Evolutionary conservation across 345 rosid genomes (phyloP).

Genomic region (Citrus glauca): DNA sequence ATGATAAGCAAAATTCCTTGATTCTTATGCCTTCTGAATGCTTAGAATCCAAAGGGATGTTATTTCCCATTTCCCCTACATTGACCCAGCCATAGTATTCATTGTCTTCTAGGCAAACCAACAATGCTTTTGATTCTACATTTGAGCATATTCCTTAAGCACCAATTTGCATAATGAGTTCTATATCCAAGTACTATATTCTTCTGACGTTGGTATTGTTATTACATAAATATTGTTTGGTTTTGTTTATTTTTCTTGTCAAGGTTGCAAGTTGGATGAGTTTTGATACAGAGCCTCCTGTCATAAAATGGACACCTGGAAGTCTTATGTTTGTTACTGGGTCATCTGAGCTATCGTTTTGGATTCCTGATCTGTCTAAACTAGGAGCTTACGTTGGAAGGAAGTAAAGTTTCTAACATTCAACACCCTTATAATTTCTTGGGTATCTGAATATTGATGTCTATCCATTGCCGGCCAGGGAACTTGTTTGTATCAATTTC

Average conservation of each 20-base stretch:
- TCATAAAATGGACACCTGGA: constrained; percentile 94
- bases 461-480: not conserved
- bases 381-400: constrained; percentile 81
- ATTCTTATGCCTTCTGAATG: not conserved
- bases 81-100: not conserved
- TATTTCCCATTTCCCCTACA: not conserved
- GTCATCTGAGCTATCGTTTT: constrained; percentile 77
- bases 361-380: constrained; percentile 88
- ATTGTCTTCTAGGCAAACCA: not conserved
- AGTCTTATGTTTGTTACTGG: constrained; percentile 90
- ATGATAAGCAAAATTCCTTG: constrained; percentile 24
- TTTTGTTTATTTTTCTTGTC: not conserved
- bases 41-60: too few relatives aligned
- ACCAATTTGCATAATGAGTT: not conserved
- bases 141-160: not conserved
- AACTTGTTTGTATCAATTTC: not conserved
- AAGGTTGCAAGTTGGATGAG: constrained; percentile 91
- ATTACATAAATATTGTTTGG: not conserved
- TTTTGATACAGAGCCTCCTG: constrained; percentile 66
- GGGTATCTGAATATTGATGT: not conserved
- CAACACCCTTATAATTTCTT: not conserved
- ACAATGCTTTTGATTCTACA: not conserved
- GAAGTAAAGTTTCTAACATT: constrained; percentile 25
- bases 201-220: not conserved
- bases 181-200: not conserved